Base-by-base conservation (phyloP, 768 basidiomycete species). In the Daedaleopsis nitida region DNA sequence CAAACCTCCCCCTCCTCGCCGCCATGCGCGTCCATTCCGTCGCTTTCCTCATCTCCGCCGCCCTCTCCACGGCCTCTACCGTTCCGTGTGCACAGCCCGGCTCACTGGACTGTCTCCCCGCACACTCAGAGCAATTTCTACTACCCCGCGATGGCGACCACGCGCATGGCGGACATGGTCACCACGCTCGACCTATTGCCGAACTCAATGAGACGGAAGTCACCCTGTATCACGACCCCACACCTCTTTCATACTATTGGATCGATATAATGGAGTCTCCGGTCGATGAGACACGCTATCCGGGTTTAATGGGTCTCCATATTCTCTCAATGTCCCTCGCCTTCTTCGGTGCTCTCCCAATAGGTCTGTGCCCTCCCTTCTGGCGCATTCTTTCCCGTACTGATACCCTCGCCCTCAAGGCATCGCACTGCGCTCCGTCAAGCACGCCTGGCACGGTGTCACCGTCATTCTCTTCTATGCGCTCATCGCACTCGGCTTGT, bases 261-360 rank as follows among this genome's bases (percentile, higher is more conserved):
- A 82, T 89, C 65, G 94, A 96, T 72, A 82, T 87, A 70, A 86
- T 89, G 38, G 79, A 81, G 52, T 72, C 70, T 8, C 82, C 78
- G 58, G 69, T 74, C 10, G 73, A 73, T 21, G 73, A 77, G 34
- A 63, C 75, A 24, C 80, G 85, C 39, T 82, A 88, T 71, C 86
- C 87, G n/a, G 82, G 80, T 14, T 75, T 94, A 59, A 92, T 96
- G 78, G 76, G 81, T 44, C 70, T 86, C 3, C 96, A 97, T 72
- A 84, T 80, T n/a, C 57, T 87, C 5, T 83, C 85, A 66, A 91
- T 94, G 88, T 78, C 75, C 58, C 71, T 88, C 2, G 94, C 93
- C 16, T 96, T 93, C 75, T 94, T 97, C 68, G 81, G 86, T 14
- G 84, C 86, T 13, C 80, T 97, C 21, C 96, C 95, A 21, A 80